Evolutionary conservation across 202 grass and related monocot species (phyloP).

Genomic region (Zoysia matrella): DNA sequence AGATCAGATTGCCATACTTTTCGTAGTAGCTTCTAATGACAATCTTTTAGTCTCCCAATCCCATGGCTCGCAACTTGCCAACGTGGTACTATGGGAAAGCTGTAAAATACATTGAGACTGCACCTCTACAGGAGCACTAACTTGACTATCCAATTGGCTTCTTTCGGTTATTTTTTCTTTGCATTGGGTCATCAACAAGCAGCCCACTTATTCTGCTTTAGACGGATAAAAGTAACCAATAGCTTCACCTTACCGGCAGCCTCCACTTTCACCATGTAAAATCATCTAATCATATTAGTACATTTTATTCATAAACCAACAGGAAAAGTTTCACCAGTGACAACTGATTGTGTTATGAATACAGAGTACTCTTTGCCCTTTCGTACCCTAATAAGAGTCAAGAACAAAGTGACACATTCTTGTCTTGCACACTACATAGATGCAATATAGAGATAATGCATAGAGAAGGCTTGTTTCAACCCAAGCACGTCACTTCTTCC

Average conservation of each 20-base stretch:
- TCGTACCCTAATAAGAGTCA: constrained; percentile 14
- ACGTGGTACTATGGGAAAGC: constrained; percentile 23
- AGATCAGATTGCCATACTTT: not conserved
- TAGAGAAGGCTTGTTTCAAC: not conserved
- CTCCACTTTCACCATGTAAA: constrained; percentile 14
- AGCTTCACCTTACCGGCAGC: constrained; percentile 1
- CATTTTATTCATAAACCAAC: constrained; percentile 25
- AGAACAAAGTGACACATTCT: constrained; percentile 42
- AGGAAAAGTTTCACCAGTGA: constrained; percentile 30
- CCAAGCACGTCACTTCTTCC: constrained; percentile 49
- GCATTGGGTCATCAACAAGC: not conserved
- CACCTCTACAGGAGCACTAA: constrained; percentile 28
- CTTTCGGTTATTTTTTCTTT: constrained; percentile 4
- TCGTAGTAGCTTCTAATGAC: not conserved
- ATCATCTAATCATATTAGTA: constrained; percentile 34
- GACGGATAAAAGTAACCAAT: not conserved
- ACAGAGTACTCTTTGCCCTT: constrained; percentile 42
- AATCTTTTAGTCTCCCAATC: no score
- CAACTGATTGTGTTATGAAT: constrained; percentile 41
- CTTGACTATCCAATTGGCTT: constrained; percentile 12
- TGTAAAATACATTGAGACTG: not conserved
- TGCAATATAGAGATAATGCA: constrained; percentile 33
- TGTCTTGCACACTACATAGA: constrained; percentile 41
- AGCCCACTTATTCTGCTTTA: constrained; percentile 25
- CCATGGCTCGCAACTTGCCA: no score